These are phyloP conservation scores for Apiotrichum akiyoshidainum DNA, from an alignment of 1,284 basidiomycete genomes.

Conservation along the genomic window DNA sequence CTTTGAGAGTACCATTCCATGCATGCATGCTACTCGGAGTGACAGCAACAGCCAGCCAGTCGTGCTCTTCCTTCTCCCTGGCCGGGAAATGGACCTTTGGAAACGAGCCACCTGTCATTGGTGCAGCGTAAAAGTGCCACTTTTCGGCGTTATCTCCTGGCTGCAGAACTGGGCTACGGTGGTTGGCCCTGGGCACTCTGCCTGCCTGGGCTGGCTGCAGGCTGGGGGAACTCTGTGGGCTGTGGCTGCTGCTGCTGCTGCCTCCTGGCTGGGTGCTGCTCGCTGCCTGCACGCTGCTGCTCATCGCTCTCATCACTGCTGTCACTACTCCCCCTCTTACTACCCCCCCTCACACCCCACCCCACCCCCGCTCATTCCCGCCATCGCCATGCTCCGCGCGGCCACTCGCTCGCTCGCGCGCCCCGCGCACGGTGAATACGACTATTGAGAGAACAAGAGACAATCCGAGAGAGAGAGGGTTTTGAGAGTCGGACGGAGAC, in stretches of 20 bases:
- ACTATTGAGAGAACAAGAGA: not conserved
- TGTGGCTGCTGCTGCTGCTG: not conserved
- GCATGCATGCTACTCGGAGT: too few species aligned
- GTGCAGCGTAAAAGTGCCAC: not conserved
- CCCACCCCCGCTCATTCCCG: not conserved
- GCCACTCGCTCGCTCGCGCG: constrained; percentile 27
- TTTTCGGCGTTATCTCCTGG: constrained; percentile 2
- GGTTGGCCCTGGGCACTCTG: not conserved
- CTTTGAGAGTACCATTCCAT: too few species aligned
- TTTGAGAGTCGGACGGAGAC: not conserved
- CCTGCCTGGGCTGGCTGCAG: not conserved
- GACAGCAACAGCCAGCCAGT: not conserved
- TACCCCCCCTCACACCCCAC: not conserved
- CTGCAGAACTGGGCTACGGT: too few species aligned
- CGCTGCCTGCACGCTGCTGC: not conserved
- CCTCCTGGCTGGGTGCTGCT: not conserved
- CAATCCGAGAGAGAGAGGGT: not conserved
- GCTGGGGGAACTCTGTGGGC: not conserved
- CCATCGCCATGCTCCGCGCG: constrained; percentile 28
- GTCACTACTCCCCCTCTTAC: not conserved
- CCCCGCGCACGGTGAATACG: constrained; percentile 15
- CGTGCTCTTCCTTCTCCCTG: too few species aligned
- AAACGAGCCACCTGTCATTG: not conserved
- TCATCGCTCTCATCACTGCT: not conserved
- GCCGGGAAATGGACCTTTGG: too few species aligned